Conservation (phyloP, 495 filamentous ascomycete species). For the Gamarada debralockiae region DNA sequence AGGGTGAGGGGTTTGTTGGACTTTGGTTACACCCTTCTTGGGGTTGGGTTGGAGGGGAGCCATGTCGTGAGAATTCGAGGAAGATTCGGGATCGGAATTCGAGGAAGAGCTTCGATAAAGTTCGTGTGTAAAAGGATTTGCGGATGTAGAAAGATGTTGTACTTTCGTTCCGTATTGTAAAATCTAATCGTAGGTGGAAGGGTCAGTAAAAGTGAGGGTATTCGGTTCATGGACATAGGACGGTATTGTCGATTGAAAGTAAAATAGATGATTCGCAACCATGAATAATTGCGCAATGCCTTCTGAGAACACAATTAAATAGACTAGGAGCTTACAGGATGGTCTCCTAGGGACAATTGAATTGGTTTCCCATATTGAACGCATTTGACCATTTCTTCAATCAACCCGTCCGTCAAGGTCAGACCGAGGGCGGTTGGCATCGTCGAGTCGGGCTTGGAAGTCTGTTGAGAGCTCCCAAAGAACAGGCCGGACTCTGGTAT, state of each 20-base stretch:
- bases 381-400: constrained; percentile 68
- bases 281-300: no score
- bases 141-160: constrained; percentile 43
- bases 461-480: constrained; percentile 31
- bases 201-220: not conserved
- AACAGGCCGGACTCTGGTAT: constrained; percentile 49
- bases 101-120: constrained; percentile 15
- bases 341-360: constrained; percentile 52
- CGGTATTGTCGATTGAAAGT: not conserved
- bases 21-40: not conserved
- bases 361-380: constrained; percentile 58
- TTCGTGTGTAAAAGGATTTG: constrained; percentile 19
- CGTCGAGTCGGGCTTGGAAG: constrained; percentile 11
- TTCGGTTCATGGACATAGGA: no score
- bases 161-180: constrained; percentile 50
- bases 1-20: not conserved
- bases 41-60: not conserved
- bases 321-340: constrained; percentile 46
- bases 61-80: not conserved
- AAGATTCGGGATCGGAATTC: constrained; percentile 41
- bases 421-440: constrained; percentile 54
- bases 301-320: constrained; percentile 16
- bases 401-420: constrained; percentile 57
- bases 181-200: constrained; percentile 28
- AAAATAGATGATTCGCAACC: no score